Evolutionary conservation across 768 basidiomycete genomes (phyloP).

Genomic region (Xerocomus brunneocitrinus): DNA sequence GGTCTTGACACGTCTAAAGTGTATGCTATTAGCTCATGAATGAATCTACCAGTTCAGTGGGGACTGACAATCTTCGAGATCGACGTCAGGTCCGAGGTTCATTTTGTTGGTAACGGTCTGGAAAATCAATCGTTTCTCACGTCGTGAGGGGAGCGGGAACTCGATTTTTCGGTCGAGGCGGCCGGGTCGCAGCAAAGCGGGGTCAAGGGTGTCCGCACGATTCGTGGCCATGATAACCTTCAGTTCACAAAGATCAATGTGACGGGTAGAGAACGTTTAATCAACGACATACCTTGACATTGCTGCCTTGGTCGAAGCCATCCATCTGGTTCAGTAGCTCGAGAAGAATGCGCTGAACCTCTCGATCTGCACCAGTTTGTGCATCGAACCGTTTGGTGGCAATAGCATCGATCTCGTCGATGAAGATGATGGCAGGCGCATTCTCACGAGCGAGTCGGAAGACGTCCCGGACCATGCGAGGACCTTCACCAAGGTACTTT

Average conservation of each 20-base stretch:
- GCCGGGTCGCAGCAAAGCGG: slow-evolving; percentile 94
- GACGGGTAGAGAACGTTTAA: neutral
- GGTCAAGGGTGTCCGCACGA: slow-evolving; percentile 96
- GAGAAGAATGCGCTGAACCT: slow-evolving; percentile 96
- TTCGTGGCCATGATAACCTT: slow-evolving; percentile 99
- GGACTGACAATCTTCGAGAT: slow-evolving; percentile 91
- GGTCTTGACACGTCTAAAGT: slow-evolving; percentile 88
- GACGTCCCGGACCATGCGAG: slow-evolving; percentile 99
- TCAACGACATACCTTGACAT: slow-evolving; percentile 72
- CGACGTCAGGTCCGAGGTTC: slow-evolving; percentile 97
- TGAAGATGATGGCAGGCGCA: slow-evolving; percentile 97
- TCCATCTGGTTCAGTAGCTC: slow-evolving; percentile 99
- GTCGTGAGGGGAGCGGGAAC: slow-evolving; percentile 89
- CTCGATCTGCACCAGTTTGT: slow-evolving; percentile 97
- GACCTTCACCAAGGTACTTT: slow-evolving; percentile 98
- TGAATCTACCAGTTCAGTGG: slow-evolving; percentile 1
- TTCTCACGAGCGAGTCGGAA: slow-evolving; percentile 98
- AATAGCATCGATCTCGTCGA: slow-evolving; percentile 98
- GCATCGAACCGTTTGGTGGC: slow-evolving; percentile 99
- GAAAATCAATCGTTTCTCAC: slow-evolving; percentile 96
- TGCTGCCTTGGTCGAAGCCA: slow-evolving; percentile 97
- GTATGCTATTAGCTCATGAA: slow-evolving; percentile 8
- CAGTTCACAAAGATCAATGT: neutral
- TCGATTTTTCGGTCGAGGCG: slow-evolving; percentile 98
- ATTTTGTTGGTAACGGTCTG: slow-evolving; percentile 96